Percentiles rank a stretch among this genome's conserved stretches.
phyloP scores from a whole-genome alignment of 352 stramenopile genomes.

The Phytophthora uliginosa region DNA sequence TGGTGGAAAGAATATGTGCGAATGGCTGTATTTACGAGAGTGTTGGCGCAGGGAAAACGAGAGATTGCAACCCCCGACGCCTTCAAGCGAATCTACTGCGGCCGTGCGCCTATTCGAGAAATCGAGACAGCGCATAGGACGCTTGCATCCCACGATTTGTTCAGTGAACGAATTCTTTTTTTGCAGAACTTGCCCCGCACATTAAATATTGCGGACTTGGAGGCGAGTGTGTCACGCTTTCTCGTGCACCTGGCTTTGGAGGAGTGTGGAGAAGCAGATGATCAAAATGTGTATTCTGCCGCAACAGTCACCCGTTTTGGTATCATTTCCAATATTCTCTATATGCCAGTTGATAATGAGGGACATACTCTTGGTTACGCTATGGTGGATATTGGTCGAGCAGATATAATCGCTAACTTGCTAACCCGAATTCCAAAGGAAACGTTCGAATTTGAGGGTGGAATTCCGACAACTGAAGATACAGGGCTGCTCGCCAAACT shows the following conservation, averaged over 20 bases:
- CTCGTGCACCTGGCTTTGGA: conserved; percentile 75
- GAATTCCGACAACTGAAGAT: conserved; percentile 53
- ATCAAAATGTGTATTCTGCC: conserved; percentile 80
- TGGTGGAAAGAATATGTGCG: conserved; percentile 76
- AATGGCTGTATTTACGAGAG: conserved; percentile 71
- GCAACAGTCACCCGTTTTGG: conserved; percentile 71
- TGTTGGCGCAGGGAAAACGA: conserved; percentile 50
- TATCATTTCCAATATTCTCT: conserved; percentile 67
- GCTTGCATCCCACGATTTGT: conserved; percentile 49
- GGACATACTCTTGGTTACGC: conserved; percentile 67
- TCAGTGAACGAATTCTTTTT: conserved; percentile 63
- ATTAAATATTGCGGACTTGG: conserved; percentile 48
- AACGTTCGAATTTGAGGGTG: conserved; percentile 72
- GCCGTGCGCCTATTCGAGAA: conserved; percentile 68
- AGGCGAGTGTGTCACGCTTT: conserved; percentile 58
- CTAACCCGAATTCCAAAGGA: conserved; percentile 55
- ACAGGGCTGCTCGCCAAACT: conserved; percentile 48
- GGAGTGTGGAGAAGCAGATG: conserved; percentile 81
- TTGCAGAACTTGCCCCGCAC: conserved; percentile 80
- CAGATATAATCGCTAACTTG: conserved; percentile 70
- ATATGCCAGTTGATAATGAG: conserved; percentile 59
- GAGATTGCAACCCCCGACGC: conserved; percentile 45
- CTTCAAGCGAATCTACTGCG: conserved; percentile 65
- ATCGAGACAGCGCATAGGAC: conserved; percentile 49
- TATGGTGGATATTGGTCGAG: conserved; percentile 72